Base-by-base conservation (phyloP, 2,329 filamentous ascomycete species). In the Gaeumannomyces tritici region DNA sequence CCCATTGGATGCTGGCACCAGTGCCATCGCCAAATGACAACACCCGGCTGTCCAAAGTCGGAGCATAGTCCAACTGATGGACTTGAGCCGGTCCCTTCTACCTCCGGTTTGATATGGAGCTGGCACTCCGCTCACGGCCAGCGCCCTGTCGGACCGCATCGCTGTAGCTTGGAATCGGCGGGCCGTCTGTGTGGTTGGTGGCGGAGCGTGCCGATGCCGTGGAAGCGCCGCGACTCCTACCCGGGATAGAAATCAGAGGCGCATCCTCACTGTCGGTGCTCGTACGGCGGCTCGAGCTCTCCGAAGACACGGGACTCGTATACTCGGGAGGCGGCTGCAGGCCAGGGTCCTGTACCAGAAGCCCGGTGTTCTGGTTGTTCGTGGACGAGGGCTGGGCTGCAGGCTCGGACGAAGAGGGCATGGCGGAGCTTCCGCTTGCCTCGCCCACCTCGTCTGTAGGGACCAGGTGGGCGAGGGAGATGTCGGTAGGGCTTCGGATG, bases 401-500 rank as follows among this genome's bases (percentile, higher is more conserved):
- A 27, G 29, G 31, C 67, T 62, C 73, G 9, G 24, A 62, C 4
- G 60, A 65, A 63, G 62, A 65, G 55, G 64, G 68, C 68, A 68
- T 63, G 64, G 71, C 76, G 66, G 67, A 70, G 21, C 64, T 69
- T 51, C 74, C 79, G 68, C 88, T 89, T 28, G 85, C 82, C 63
- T 92, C 90, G 70, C 91, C 90, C n/a, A 80, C 84, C 62, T 86
- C 83, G 67, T 93, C 88, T 65, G 77, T 80, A 3, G 83, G 89
- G 57, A 90, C 87, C 61, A 97, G 82, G 70, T 93, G 91, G 31
- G 93, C 90, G 59, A 99, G 83, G 11, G 93, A 97, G 67, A 99
- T 99, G 73, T 98, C 95, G 13, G 95, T 98, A 11, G 95, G 93
- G 70, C 91, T 96, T 68, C 93, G 85, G 65, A 92, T 83, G 1